Base-by-base conservation (phyloP, 257 asterid genomes). In the Scutellaria baicalensis region DNA sequence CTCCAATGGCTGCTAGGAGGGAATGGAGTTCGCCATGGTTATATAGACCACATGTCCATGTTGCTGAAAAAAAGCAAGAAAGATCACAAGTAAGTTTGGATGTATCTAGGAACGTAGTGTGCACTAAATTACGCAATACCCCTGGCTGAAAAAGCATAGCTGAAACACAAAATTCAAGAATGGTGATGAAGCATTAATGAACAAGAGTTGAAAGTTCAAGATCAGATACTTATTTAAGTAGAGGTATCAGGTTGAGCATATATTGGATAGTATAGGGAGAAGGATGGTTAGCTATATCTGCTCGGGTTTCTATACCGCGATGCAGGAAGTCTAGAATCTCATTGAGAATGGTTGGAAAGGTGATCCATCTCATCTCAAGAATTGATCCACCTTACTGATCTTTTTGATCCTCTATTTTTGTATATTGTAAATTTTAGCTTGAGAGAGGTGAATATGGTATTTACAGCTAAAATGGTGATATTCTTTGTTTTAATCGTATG, bases 1-100 rank as follows among this genome's bases (percentile, higher is more conserved):
- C 86, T 94, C 64, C 92, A 82, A 11, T 89, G 90, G 93, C 84
- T 94, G 75, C 75, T 91, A 7, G 92, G 92, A 44, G 83, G 84
- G 57, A 74, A 84, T 43, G 78, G 71, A 58, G 76, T 39, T 3
- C 82, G 85, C 16, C 69, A 27, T 66, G 89, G 83, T 59, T 76
- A 76, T 43, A 68, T 87, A 31, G 97, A 89, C 11, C 85, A 74
- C 43, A 67, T 88, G 79, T 89, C 99, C 1, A 67, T 81, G 84
- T 61, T 86, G 83, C 88, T 91, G 49, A 94, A 91, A 57, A 91
- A 81, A 79, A 89, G 93, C 88, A 94, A 91, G 87, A 91, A 76
- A 75, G 86, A 85, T 64, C 93, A 82, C 80, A 71, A 48, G 51
- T 85, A 60, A 75, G 18, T 55, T 72, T 31, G 71, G 62, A 63